Evolutionary conservation across 257 asterid species (phyloP), one percentile per base, ranked within the genome.

Genomic region (Oldenlandia corymbosa): DNA sequence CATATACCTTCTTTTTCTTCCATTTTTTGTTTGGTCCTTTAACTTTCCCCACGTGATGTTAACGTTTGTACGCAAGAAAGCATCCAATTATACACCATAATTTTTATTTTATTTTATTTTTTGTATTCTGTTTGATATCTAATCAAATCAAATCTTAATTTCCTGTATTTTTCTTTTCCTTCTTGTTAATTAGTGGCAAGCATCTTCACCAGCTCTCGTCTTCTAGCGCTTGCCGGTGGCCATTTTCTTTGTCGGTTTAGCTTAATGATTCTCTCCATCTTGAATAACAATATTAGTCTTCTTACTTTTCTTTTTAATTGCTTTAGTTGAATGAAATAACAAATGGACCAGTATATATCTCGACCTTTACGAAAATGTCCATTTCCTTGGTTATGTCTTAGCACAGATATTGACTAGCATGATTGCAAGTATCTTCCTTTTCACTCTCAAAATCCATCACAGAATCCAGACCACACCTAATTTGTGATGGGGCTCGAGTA

Each of bases 21-120:
- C 32, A n/a, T n/a, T n/a, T 34, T 34, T 11, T 53, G 9, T 16
- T 28, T 54, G 20, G 7, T 45, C 13, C 59, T 28, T 26, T 5
- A 55, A n/a, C 62, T 37, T 52, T 65, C 53, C n/a, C 23, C 23
- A n/a, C 46, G 42, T 65, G 46, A 49, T 34, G 18, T 39, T 48
- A 62, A 18, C 0, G 20, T 1, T 23, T 7, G 12, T 21, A 32
- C 20, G 26, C 58, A 24, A 24, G 59, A 47, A 31, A 30, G 12
- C n/a, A 30, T 52, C 58, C 58, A 52, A 9, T 52, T 0, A 18
- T 10, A 41, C 2, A 5, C 20, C 7, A 10, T 46, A 27, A 28
- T 3, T 32, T 27, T 20, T 48, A 10, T 5, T 39, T 16, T 2
- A 3, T 4, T 11, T 9, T 43, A n/a, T n/a, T n/a, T n/a, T n/a